Base-by-base conservation (phyloP, 2,329 filamentous ascomycete genomes). In the Trichoderma citrinoviride region DNA sequence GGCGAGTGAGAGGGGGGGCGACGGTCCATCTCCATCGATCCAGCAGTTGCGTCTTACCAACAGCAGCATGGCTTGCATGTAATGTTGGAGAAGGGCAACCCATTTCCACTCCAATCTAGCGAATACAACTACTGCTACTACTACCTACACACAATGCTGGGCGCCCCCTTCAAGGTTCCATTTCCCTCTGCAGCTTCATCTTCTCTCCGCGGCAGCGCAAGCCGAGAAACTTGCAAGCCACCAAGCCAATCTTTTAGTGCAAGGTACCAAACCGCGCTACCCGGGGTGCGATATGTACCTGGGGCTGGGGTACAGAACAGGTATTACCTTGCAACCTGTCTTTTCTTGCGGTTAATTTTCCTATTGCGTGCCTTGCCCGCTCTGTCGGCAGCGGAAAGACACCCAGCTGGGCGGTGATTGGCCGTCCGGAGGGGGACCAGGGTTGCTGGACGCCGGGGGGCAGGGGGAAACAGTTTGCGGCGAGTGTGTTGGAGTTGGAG, bases 281-380 rank as follows among this genome's bases (percentile, higher is more conserved):
- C 44, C 3, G 44, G 14, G 8, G 5, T n/a, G n/a, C 2, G 23
- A 37, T 60, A 60, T n/a, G n/a, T n/a, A n/a, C 33, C 56, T 60
- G 44, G 29, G 37, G 56, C 47, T 8, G 29, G n/a, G 25, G 47
- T 52, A 29, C 47, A 25, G 27, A 23, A n/a, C 46, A 44, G 29
- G 27, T n/a, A n/a, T n/a, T n/a, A 25, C 15, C 56, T 23, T 29
- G 46, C 21, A 15, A 6, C 15, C 5, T 19, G 19, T 44, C 55
- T 37, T 19, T n/a, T 44, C 55, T 37, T 40, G 37, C 47, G 54
- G 47, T 40, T 53, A 37, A 47, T 47, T 37, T 52, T 53, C 56
- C 63, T 53, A 53, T 65, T 65, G 63, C 47, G 56, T 61, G 56
- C 44, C 37, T 25, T 61, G 56, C 44, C 37, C 33, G 33, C 63